Evolutionary conservation across 108 stramenopile species (phyloP).

Genomic region (Nitzschia sp.): DNA sequence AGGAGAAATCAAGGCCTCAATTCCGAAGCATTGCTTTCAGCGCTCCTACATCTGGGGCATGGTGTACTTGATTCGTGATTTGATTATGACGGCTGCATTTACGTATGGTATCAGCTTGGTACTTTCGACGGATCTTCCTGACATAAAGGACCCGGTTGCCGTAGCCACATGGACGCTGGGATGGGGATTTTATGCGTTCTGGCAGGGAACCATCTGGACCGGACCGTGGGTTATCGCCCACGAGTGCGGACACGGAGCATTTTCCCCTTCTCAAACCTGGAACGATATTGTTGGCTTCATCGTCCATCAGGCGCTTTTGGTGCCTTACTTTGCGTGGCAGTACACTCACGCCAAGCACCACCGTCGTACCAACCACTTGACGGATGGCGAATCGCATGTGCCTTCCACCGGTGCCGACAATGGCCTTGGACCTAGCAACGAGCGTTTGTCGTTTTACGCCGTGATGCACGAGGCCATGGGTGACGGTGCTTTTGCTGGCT

Average conservation of each 20-base stretch:
- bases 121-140: constrained; percentile 81
- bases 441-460: constrained; percentile 73
- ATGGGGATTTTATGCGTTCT: constrained; percentile 96
- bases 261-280: constrained; percentile 86
- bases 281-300: constrained; percentile 96
- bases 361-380: constrained; percentile 92
- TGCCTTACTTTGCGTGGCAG: constrained; percentile 99
- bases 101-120: constrained; percentile 67
- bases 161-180: constrained; percentile 60
- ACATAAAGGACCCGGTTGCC: constrained; percentile 30
- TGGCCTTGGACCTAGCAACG: constrained; percentile 64
- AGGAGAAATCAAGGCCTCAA: constrained; percentile 87
- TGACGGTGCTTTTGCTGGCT: constrained; percentile 87
- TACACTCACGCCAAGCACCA: constrained; percentile 99
- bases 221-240: constrained; percentile 99
- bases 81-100: constrained; percentile 76
- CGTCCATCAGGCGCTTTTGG: constrained; percentile 94
- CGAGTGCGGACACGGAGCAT: constrained; percentile 99
- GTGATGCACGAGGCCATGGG: constrained; percentile 86
- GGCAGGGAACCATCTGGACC: constrained; percentile 95
- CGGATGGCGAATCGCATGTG: constrained; percentile 94
- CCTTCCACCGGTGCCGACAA: constrained; percentile 75
- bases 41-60: constrained; percentile 85
- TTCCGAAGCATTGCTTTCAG: constrained; percentile 94
- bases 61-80: constrained; percentile 82